Base-by-base conservation (phyloP, 306 rosid species). In the Dalbergia cochinchinensis region DNA sequence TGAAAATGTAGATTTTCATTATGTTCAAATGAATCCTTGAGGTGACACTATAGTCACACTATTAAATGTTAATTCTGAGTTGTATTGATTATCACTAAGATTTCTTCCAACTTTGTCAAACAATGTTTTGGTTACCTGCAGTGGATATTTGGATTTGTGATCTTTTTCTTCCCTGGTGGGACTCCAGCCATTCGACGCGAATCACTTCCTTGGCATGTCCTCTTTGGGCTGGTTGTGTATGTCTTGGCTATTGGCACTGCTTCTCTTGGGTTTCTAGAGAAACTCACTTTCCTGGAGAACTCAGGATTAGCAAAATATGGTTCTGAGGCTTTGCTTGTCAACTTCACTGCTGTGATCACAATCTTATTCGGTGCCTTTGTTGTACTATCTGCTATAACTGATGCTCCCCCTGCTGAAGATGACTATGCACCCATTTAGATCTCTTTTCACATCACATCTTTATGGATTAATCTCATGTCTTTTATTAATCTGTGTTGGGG, bases 61-160 rank as follows among this genome's bases (percentile, higher is more conserved):
- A 37, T 37, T 6, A 37, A 37, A 37, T 37, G 55, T 59, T 55
- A 13, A 55, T 37, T 72, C 16, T 34, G 0, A 39, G 4, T 8
- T 22, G 58, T 20, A 20, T 7, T 6, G 9, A 6, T 68, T 22
- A 59, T n/a, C 58, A 69, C 22, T 64, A 18, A 35, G 10, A 1
- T 70, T n/a, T 55, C 16, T 45, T 33, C 47, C 1, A 39, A 10
- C 20, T 51, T 65, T 35, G 35, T 59, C 20, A 71, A 39, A 69
- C 80, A 58, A 51, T 51, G 59, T 55, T 42, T 65, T 80, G 55
- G 71, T 51, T 45, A 50, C 53, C n/a, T 65, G 78, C 87, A 92
- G 98, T 93, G 97, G 96, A 35, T 91, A 75, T 95, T 83, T 66
- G 99, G 97, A n/a, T 87, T 95, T 74, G 50, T 88, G 83, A 69